Conservation (phyloP, 106 monocot genomes). For the Acorus gramineus region DNA sequence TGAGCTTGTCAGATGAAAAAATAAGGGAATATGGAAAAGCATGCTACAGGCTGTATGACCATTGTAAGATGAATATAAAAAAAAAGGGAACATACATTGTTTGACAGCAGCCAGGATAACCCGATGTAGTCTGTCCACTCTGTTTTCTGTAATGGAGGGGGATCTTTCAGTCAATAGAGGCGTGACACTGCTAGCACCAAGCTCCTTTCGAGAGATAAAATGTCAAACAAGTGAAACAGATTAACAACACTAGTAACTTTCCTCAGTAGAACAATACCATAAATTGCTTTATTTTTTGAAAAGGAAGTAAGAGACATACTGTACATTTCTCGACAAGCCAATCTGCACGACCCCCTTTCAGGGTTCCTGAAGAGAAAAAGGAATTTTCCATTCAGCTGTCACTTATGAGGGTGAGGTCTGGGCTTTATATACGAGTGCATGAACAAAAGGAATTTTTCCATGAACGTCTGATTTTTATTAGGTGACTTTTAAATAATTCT, state of each 20-base stretch:
- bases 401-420: too few species aligned
- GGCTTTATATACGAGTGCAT: too few species aligned
- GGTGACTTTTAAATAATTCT: too few species aligned
- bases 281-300: not conserved
- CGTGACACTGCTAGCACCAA: conserved; percentile 88
- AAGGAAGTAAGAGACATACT: conserved; percentile 43
- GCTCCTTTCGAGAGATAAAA: conserved; percentile 34
- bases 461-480: too few species aligned
- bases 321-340: conserved; percentile 75
- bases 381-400: too few species aligned
- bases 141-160: conserved; percentile 61
- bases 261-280: too few species aligned
- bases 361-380: conserved; percentile 28
- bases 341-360: conserved; percentile 93
- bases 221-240: conserved; percentile 1
- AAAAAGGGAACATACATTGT: conserved; percentile 48
- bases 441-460: too few species aligned
- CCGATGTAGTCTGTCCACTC: conserved; percentile 72
- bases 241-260: not conserved
- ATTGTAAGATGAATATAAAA: not conserved
- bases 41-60: too few species aligned
- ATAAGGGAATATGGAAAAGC: too few species aligned
- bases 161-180: conserved; percentile 72
- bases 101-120: conserved; percentile 84
- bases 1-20: too few species aligned